Evolutionary conservation across 1,139 yeast genomes (phyloP), one percentile per base, ranked within the genome.

Genomic region (Pneumocystis wakefieldiae): DNA sequence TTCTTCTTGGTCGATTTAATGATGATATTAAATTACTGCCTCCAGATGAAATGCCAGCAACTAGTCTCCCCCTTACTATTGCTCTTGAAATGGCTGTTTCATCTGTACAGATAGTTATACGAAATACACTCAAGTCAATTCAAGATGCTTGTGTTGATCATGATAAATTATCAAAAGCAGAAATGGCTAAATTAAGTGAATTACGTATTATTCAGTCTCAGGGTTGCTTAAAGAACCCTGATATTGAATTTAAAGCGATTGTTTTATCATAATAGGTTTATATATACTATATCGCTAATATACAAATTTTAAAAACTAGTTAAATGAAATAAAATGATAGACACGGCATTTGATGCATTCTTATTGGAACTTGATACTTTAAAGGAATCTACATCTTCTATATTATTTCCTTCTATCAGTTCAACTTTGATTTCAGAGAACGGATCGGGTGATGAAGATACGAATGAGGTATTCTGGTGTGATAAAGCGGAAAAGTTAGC

Each of bases 191-290:
- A 37, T 57, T 59, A n/a, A 55, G 57, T 42, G 66, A 64, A 42
- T 36, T 64, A 32, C 12, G 62, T 35, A 59, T 64, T 28, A 59
- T 62, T 35, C 64, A 63, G 59, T 42, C 61, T 55, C 64, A 62
- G 12, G 57, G 58, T 5, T 53, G 35, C 7, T 59, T 64, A 35
- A 24, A 42, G 28, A 14, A 28, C 24, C 65, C 63, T 1, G 24
- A 1, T 19, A 7, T 24, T 48, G 32, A 48, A 48, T 48, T 24
- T 24, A 48, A 48, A 48, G 55, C 55, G 1, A 5, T 24, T n/a
- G n/a, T 24, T 48, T 48, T 48, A 48, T n/a, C 14, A 48, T 48
- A 48, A 24, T 19, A 8, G 19, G 10, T 24, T 48, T 48, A 24
- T 17, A 48, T 24, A 17, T 41, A 32, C 7, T 32, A 32, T 14